phyloP scores from a whole-genome alignment of 2,329 filamentous ascomycete species.

The Penicillium nordicum region DNA sequence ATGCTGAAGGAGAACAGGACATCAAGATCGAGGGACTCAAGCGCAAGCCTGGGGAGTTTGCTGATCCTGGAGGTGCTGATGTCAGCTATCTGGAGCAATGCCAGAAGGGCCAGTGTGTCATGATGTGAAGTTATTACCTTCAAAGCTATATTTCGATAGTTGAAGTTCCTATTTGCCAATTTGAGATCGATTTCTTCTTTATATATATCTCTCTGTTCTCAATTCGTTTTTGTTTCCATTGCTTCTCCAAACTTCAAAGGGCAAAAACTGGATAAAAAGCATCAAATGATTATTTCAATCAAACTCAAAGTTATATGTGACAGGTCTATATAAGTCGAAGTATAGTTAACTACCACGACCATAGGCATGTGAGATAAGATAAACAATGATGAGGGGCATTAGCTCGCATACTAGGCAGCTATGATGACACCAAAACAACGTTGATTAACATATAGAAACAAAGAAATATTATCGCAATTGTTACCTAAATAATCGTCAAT shows the following conservation, averaged over 20 bases:
- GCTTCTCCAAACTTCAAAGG: neutral
- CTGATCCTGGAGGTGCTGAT: conserved; percentile 61
- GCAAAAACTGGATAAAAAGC: neutral
- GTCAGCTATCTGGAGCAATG: conserved; percentile 70
- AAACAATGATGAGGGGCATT: conserved; percentile 26
- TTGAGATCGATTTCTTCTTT: neutral
- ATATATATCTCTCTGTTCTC: neutral
- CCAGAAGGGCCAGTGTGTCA: conserved; percentile 46
- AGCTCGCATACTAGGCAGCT: neutral
- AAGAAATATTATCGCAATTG: neutral
- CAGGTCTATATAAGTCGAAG: conserved; percentile 13
- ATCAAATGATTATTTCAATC: neutral
- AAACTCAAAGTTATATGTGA: neutral
- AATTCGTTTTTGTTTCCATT: neutral
- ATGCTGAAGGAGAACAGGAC: conserved; percentile 76
- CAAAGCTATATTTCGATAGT: no score
- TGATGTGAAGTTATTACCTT: conserved; percentile 45
- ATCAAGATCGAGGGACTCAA: conserved; percentile 73
- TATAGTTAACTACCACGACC: neutral
- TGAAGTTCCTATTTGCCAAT: neutral
- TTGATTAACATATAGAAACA: neutral
- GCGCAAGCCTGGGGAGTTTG: conserved; percentile 48
- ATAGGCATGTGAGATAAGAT: conserved; percentile 22
- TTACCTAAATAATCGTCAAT: neutral
- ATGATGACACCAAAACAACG: conserved; percentile 7